These are phyloP conservation scores for Mycena capillaripes DNA, from an alignment of 768 basidiomycete species.

Conservation along the genomic window DNA sequence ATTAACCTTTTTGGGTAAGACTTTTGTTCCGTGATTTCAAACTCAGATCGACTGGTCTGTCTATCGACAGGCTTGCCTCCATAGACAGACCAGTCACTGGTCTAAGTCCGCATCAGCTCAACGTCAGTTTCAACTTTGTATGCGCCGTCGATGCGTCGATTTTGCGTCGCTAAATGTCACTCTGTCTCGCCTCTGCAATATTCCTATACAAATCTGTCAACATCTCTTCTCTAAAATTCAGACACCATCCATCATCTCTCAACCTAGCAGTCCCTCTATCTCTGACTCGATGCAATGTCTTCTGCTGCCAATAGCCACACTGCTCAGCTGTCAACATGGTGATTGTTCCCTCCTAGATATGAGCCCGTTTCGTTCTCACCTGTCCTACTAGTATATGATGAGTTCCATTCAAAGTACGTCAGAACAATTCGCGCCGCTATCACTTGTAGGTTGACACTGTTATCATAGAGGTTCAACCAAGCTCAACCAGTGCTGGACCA, in stretches of 20 bases:
- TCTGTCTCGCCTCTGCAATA: not conserved
- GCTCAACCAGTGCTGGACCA: not conserved
- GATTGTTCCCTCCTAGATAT: not conserved
- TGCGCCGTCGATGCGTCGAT: too few relatives aligned
- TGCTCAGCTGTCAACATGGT: not conserved
- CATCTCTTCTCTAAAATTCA: not conserved
- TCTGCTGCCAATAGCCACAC: not conserved
- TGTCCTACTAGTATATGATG: not conserved
- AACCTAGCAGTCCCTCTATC: not conserved
- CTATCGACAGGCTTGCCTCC: too few relatives aligned
- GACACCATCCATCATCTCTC: not conserved
- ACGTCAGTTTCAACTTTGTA: too few relatives aligned
- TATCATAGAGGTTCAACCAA: not conserved
- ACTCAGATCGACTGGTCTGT: too few relatives aligned
- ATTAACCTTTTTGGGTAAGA: too few relatives aligned
- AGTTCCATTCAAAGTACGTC: not conserved
- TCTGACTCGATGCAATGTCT: not conserved
- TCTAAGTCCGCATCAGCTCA: too few relatives aligned
- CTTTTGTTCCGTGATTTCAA: too few relatives aligned
- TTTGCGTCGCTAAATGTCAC: too few relatives aligned
- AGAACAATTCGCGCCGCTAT: not conserved
- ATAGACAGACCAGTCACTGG: too few relatives aligned
- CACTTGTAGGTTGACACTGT: not conserved
- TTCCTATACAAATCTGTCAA: not conserved
- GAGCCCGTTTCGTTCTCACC: not conserved